phyloP scores from a whole-genome alignment of 441 rosid genomes.

The Brassica balearica region DNA sequence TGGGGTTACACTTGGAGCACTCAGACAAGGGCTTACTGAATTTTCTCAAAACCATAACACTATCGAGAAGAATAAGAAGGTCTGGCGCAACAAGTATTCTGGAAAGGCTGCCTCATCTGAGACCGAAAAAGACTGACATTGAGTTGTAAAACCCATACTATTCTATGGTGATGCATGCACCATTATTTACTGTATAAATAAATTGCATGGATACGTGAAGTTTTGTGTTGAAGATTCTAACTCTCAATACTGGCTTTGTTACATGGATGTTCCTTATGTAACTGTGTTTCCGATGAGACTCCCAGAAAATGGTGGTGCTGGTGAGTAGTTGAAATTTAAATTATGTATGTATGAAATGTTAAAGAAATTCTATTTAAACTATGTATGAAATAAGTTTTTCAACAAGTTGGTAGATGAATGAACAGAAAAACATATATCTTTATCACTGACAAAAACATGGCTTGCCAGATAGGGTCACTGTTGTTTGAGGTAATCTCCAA shows the following conservation, averaged over 20 bases:
- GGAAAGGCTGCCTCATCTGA: constrained; percentile 57
- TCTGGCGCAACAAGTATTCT: constrained; percentile 65
- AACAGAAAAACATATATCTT: background rate
- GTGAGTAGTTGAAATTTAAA: background rate
- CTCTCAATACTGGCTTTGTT: background rate
- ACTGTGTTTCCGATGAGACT: background rate
- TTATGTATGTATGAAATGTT: background rate
- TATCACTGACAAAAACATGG: background rate
- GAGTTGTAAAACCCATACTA: background rate
- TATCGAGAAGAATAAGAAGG: constrained; percentile 69
- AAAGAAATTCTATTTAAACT: too few relatives aligned
- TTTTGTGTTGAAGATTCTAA: constrained; percentile 14
- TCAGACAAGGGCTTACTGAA: constrained; percentile 68
- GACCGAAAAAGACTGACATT: constrained; percentile 45
- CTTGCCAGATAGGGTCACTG: background rate
- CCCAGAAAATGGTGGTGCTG: background rate
- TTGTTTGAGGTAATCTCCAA: background rate
- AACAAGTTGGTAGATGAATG: background rate
- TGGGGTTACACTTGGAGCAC: constrained; percentile 78
- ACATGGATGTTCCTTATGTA: background rate
- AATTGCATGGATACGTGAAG: constrained; percentile 14
- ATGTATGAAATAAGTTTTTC: background rate
- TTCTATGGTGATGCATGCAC: background rate
- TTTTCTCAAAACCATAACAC: constrained; percentile 57
- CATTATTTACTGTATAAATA: background rate